Conservation (phyloP, 2,329 filamentous ascomycete genomes). For the Ophiostoma angusticollis region DNA sequence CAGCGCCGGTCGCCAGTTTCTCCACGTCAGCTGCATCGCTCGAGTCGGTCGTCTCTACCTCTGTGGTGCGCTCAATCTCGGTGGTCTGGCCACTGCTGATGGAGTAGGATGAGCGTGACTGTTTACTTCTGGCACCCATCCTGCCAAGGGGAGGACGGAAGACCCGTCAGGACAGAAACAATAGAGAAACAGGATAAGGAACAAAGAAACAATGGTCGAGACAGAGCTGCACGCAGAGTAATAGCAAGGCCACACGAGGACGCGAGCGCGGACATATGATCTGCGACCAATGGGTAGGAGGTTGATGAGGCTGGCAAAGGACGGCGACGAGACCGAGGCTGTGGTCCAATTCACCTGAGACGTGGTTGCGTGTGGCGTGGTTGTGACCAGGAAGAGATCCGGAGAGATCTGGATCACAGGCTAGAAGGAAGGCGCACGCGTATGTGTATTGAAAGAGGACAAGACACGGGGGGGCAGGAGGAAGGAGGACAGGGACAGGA, state of each 20-base stretch:
- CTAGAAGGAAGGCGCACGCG: too few relatives aligned
- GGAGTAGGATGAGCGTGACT: slow-evolving; percentile 7
- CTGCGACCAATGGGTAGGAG: background rate
- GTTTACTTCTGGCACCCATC: background rate
- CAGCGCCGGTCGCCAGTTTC: slow-evolving; percentile 15
- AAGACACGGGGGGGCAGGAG: too few relatives aligned
- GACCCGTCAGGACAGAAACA: background rate
- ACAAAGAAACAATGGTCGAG: background rate
- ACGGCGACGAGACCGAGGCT: background rate
- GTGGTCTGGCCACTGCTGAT: slow-evolving; percentile 10
- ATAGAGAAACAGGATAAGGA: background rate
- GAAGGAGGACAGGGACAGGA: too few relatives aligned
- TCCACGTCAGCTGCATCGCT: slow-evolving; percentile 16
- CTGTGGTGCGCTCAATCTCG: slow-evolving; percentile 7
- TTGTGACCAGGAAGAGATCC: too few relatives aligned
- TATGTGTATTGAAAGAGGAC: too few relatives aligned
- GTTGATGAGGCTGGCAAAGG: background rate
- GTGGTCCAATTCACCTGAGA: slow-evolving; percentile 2
- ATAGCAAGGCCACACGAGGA: background rate
- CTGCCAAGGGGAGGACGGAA: background rate
- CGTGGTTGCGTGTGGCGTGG: slow-evolving; percentile 1
- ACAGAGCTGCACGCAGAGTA: background rate
- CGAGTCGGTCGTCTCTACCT: slow-evolving; percentile 11
- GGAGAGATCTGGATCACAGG: too few relatives aligned
- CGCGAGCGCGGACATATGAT: slow-evolving; percentile 1